Percentiles rank a stretch among this genome's conserved stretches.
Conservation (phyloP, 306 rosid species). For the Fragaria nilgerrensis region DNA sequence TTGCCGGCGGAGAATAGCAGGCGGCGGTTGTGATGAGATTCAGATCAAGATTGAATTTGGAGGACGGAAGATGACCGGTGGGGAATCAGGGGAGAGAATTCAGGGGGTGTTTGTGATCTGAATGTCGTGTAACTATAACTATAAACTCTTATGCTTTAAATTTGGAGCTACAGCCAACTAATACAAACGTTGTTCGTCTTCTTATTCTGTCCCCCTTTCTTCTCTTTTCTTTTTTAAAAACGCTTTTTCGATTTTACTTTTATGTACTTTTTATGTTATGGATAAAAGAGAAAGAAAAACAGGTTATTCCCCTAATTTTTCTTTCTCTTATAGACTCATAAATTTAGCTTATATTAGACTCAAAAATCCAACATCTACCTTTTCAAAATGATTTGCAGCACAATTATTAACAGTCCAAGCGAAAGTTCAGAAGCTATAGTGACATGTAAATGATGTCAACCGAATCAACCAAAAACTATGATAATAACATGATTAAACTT, state of each 20-base stretch:
- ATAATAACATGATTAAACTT: no score
- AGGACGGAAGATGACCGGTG: background rate
- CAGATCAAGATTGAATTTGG: constrained; percentile 1
- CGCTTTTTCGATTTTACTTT: background rate
- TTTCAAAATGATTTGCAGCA: no score
- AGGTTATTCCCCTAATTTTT: no score
- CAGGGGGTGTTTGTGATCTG: constrained; percentile 17
- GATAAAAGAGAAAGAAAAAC: background rate
- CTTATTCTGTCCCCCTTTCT: background rate
- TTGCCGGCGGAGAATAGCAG: background rate
- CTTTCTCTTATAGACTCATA: no score
- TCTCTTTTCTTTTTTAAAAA: no score
- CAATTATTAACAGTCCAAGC: no score
- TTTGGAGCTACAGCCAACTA: background rate
- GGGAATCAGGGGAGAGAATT: background rate
- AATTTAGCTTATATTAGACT: no score
- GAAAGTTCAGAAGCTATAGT: no score
- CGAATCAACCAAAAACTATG: no score
- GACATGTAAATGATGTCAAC: no score
- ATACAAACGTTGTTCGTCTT: background rate
- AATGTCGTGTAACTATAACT: background rate
- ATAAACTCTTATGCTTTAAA: background rate
- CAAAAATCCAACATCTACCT: no score
- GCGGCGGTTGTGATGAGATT: background rate
- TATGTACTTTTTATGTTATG: background rate